Evolutionary conservation across 257 asterid genomes (phyloP).

Genomic region (Solanum paucissectum): DNA sequence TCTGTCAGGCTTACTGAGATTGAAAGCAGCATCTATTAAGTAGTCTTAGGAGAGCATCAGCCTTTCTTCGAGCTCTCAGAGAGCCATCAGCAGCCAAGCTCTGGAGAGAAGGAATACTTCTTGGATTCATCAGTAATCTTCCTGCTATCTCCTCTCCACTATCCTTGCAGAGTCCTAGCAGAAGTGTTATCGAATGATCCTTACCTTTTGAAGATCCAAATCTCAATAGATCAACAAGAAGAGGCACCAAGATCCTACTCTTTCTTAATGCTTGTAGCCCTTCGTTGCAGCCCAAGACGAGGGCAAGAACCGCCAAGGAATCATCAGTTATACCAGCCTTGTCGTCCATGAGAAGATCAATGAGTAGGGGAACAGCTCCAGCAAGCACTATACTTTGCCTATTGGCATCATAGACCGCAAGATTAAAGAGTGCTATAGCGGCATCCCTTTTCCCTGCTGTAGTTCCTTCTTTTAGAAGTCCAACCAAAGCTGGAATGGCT

Average conservation of each 20-base stretch:
- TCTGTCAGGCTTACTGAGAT: conserved; percentile 18
- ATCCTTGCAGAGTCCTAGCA: conserved; percentile 68
- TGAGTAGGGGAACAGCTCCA: conserved; percentile 68
- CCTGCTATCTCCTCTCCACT: conserved; percentile 70
- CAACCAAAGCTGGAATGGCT: conserved; percentile 60
- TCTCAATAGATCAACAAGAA: conserved; percentile 75
- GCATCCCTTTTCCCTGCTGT: conserved; percentile 71
- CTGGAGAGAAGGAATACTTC: conserved; percentile 70
- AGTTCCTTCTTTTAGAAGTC: conserved; percentile 63
- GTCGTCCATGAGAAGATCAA: conserved; percentile 59
- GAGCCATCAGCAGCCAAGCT: conserved; percentile 55
- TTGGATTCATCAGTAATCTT: conserved; percentile 58
- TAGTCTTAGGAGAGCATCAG: conserved; percentile 78
- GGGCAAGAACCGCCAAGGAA: conserved; percentile 60
- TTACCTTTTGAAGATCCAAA: conserved; percentile 73
- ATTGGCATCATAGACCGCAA: conserved; percentile 47
- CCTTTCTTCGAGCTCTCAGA: conserved; percentile 57
- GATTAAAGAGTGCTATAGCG: conserved; percentile 76
- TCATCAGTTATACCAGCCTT: conserved; percentile 81
- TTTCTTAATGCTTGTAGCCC: conserved; percentile 63
- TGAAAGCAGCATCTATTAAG: conserved; percentile 70
- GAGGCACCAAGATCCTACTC: conserved; percentile 43
- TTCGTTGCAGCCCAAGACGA: conserved; percentile 50
- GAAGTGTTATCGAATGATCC: conserved; percentile 64
- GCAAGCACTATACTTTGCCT: conserved; percentile 31